Conservation (phyloP, 192 early-diverging fungal species). For the Coemansia guatemalensis region DNA sequence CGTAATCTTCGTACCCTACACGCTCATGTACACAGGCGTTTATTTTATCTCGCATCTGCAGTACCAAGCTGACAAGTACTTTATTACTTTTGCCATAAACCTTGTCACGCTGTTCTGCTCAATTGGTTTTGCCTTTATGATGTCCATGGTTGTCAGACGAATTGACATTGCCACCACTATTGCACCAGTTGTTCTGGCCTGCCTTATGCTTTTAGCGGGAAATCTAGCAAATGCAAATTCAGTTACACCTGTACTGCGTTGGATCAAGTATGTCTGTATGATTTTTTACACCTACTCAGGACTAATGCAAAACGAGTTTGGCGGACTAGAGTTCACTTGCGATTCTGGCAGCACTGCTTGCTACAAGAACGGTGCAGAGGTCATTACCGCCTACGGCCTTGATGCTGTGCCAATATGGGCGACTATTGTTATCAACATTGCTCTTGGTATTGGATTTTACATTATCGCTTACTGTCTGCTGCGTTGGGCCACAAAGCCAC, state of each 20-base stretch:
- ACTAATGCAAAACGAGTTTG: conserved; percentile 46
- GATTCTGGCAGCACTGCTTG: conserved; percentile 2
- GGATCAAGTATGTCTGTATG: conserved; percentile 39
- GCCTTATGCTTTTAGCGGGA: conserved; percentile 34
- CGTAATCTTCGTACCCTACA: conserved; percentile 19
- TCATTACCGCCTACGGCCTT: conserved; percentile 24
- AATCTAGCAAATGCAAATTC: conserved; percentile 31
- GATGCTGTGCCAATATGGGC: conserved; percentile 26
- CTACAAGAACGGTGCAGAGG: conserved; percentile 27
- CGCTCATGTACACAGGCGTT: conserved; percentile 24
- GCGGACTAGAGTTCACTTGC: conserved; percentile 30
- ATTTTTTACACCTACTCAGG: conserved; percentile 39
- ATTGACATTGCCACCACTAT: conserved; percentile 28
- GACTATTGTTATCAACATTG: conserved; percentile 23
- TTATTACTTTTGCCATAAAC: conserved; percentile 22
- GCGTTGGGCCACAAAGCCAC: conserved; percentile 38
- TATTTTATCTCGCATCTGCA: conserved; percentile 36
- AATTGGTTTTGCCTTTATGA: conserved; percentile 27
- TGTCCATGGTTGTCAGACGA: conserved; percentile 18
- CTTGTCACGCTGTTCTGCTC: conserved; percentile 25
- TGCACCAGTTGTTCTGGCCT: conserved; percentile 12
- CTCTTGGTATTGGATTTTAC: conserved; percentile 19
- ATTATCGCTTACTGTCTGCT: conserved; percentile 22
- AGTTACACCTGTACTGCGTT: conserved; percentile 43
- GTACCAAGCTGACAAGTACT: conserved; percentile 30